Conservation (phyloP, 129 eudicot genomes). For the Helichrysum umbraculigerum region DNA sequence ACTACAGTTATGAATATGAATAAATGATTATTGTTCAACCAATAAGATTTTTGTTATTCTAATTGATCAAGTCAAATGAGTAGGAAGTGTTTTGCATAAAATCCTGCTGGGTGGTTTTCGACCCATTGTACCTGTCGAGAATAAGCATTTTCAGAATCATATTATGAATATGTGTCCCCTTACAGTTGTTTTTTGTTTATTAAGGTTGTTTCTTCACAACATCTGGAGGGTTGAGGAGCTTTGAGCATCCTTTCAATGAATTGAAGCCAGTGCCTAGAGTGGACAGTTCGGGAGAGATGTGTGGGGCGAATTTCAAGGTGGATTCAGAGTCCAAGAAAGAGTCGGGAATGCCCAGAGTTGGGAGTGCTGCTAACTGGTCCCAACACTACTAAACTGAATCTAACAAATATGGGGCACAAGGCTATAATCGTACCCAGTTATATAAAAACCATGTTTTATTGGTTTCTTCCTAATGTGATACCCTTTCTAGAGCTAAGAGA, state of each 20-base stretch:
- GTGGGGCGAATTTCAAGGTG: conserved; percentile 89
- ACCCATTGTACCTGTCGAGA: background rate
- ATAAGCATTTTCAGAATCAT: background rate
- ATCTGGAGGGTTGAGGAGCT: conserved; percentile 94
- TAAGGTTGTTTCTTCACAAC: conserved; percentile 91
- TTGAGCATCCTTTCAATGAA: conserved; percentile 87
- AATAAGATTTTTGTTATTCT: background rate
- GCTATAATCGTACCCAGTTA: background rate
- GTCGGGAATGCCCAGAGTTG: conserved; percentile 82
- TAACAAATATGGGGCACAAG: background rate
- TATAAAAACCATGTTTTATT: background rate
- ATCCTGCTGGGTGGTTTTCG: background rate
- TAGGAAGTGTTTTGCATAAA: background rate
- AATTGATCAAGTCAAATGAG: background rate
- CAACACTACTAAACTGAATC: conserved; percentile 17
- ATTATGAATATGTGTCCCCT: background rate
- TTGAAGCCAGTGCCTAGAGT: conserved; percentile 94
- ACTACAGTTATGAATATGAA: too few species aligned
- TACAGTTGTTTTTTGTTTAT: background rate
- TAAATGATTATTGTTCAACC: background rate
- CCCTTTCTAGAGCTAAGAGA: conserved; percentile 2
- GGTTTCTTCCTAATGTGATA: conserved; percentile 9
- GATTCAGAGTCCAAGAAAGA: conserved; percentile 56
- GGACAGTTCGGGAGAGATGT: conserved; percentile 88
- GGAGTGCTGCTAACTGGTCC: conserved; percentile 89